Percentiles rank a stretch among this genome's conserved stretches.
These are phyloP conservation scores for Cucumis melo DNA, from an alignment of 306 rosid species.

Conservation along the genomic window DNA sequence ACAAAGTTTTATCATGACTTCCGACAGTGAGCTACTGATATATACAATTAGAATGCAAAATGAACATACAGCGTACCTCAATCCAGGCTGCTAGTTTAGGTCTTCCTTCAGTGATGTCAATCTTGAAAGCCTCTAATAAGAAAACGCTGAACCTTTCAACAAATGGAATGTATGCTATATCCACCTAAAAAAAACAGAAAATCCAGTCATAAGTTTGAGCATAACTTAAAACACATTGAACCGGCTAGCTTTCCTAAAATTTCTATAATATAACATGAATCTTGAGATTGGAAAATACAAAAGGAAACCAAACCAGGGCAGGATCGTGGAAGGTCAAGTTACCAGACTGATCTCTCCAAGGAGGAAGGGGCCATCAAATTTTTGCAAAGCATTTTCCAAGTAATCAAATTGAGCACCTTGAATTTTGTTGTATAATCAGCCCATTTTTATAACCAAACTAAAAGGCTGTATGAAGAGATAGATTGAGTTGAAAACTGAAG, in stretches of 20 bases:
- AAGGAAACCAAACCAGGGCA: neutral
- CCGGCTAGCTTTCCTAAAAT: neutral
- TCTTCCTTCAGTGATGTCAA: constrained; percentile 9
- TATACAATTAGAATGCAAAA: neutral
- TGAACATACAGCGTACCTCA: neutral
- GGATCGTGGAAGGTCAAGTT: constrained; percentile 5
- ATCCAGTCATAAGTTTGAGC: neutral
- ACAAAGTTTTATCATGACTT: neutral
- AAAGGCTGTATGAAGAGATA: neutral
- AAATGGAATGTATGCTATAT: constrained; percentile 46
- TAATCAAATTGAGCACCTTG: constrained; percentile 52
- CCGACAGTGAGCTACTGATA: neutral
- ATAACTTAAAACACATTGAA: neutral
- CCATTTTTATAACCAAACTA: neutral
- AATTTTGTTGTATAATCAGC: neutral
- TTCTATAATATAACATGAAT: neutral
- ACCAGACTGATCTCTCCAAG: constrained; percentile 58
- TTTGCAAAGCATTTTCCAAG: constrained; percentile 65
- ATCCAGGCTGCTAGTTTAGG: constrained; percentile 1
- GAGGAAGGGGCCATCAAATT: constrained; percentile 59
- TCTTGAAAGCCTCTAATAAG: constrained; percentile 27
- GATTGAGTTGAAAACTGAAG: neutral
- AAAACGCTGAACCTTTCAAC: constrained; percentile 42
- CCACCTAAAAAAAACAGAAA: constrained; percentile 29
- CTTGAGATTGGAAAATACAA: constrained; percentile 1